phyloP scores from a whole-genome alignment of 2,329 filamentous ascomycete species.

The Elsinoe ampelina region DNA sequence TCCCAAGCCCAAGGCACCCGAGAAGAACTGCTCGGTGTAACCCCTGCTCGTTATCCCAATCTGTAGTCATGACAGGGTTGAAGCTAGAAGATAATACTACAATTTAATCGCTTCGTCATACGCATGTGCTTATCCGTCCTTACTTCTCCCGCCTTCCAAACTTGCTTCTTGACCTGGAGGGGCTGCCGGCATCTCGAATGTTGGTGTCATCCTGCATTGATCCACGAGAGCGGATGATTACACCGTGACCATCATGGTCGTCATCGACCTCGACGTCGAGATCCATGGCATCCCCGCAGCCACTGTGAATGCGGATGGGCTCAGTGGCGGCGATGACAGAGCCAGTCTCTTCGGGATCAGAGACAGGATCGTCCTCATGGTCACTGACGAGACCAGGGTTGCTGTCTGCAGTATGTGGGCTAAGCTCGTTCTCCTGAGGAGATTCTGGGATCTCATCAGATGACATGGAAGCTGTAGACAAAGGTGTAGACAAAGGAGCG shows the following conservation, averaged over 20 bases:
- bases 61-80: constrained; percentile 6
- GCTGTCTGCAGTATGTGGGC: constrained; percentile 40
- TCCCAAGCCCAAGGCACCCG: background rate
- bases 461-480: constrained; percentile 5
- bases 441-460: constrained; percentile 22
- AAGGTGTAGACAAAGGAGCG: constrained; percentile 23
- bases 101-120: background rate
- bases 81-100: constrained; percentile 5
- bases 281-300: constrained; percentile 25
- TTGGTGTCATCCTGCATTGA: constrained; percentile 2
- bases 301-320: constrained; percentile 17
- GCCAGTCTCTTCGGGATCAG: constrained; percentile 22
- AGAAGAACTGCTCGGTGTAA: constrained; percentile 2
- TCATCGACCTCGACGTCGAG: constrained; percentile 29
- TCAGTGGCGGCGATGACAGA: constrained; percentile 22
- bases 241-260: constrained; percentile 27
- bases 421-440: constrained; percentile 29
- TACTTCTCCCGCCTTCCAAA: constrained; percentile 5
- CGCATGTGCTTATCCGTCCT: background rate
- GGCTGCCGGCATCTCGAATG: background rate
- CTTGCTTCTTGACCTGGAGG: constrained; percentile 5
- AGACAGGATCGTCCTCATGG: constrained; percentile 39
- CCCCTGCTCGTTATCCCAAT: background rate
- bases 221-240: constrained; percentile 23
- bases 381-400: constrained; percentile 43